Evolutionary conservation across 345 rosid species (phyloP).

Genomic region (Eucalyptus cloeziana): DNA sequence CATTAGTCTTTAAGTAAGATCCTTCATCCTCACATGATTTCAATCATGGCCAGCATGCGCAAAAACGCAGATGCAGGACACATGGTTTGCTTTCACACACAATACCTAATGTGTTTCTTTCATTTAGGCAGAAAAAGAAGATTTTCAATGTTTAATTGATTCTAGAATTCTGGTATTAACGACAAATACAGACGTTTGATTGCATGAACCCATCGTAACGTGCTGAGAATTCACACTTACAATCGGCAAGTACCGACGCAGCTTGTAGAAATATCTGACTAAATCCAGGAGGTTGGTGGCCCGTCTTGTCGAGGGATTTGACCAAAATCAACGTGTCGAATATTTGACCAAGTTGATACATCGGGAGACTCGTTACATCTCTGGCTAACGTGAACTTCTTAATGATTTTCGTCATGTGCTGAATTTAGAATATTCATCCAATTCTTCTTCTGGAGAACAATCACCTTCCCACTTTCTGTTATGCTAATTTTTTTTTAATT

Average conservation of each 20-base stretch:
- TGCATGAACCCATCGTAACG: too few relatives aligned
- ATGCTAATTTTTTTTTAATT: too few relatives aligned
- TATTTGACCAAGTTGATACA: neutral
- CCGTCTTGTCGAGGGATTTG: neutral
- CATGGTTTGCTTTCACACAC: neutral
- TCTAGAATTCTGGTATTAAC: neutral
- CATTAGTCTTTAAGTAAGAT: too few relatives aligned
- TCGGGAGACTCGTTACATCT: neutral
- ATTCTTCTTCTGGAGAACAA: too few relatives aligned
- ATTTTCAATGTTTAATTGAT: too few relatives aligned
- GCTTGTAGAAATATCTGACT: neutral
- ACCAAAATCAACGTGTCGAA: neutral
- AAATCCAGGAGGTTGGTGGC: neutral
- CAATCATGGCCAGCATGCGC: neutral
- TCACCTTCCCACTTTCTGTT: too few relatives aligned
- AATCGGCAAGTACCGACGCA: neutral
- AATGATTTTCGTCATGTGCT: too few relatives aligned
- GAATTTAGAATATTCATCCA: too few relatives aligned
- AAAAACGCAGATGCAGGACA: neutral
- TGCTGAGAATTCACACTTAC: too few relatives aligned
- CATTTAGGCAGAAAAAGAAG: neutral
- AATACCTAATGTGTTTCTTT: neutral
- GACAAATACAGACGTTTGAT: rapidly evolving
- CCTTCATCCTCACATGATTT: too few relatives aligned
- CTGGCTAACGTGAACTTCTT: neutral